A percentile compares a stretch with the other conserved stretches of the same genome.
These are phyloP conservation scores for Fusarium staphyleae DNA, from an alignment of 2,329 filamentous ascomycete genomes.

Conservation along the genomic window DNA sequence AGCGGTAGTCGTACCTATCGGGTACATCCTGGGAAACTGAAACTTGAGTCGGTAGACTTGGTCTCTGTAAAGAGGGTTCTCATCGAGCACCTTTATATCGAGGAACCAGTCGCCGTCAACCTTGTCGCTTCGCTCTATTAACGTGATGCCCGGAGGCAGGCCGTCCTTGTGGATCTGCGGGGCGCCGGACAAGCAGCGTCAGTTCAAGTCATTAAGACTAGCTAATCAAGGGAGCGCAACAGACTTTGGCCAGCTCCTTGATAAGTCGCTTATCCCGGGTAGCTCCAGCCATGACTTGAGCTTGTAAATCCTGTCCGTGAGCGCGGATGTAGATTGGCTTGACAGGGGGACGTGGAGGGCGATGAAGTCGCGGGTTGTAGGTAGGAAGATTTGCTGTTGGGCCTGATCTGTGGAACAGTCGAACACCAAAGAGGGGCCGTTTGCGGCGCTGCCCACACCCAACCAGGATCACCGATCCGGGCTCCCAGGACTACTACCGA, in stretches of 20 bases:
- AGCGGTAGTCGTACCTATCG: slow-evolving; percentile 74
- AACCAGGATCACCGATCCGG: too few species aligned
- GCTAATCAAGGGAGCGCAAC: slow-evolving; percentile 4
- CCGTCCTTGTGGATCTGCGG: slow-evolving; percentile 60
- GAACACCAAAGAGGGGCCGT: slow-evolving; percentile 29
- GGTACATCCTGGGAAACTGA: slow-evolving; percentile 82
- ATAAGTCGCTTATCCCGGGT: slow-evolving; percentile 64
- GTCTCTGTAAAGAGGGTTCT: slow-evolving; percentile 84
- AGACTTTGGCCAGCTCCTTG: slow-evolving; percentile 67
- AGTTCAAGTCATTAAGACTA: slow-evolving; percentile 10
- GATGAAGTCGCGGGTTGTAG: slow-evolving; percentile 16
- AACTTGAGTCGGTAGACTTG: slow-evolving; percentile 88
- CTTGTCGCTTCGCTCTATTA: slow-evolving; percentile 82
- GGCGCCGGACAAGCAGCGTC: slow-evolving; percentile 21
- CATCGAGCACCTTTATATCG: slow-evolving; percentile 89
- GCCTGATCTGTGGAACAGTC: slow-evolving; percentile 18
- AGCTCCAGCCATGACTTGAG: slow-evolving; percentile 49
- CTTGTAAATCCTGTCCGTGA: slow-evolving; percentile 5
- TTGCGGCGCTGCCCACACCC: slow-evolving; percentile 31
- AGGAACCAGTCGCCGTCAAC: slow-evolving; percentile 80
- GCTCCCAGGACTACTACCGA: too few species aligned
- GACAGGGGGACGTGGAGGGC: slow-evolving; percentile 10
- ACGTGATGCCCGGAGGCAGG: slow-evolving; percentile 73
- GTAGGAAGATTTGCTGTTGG: slow-evolving; percentile 22
- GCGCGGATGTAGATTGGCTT: slow-evolving; percentile 1